Conservation (phyloP, 169 alveolate genomes). For the Prorocentrum cordatum region DNA sequence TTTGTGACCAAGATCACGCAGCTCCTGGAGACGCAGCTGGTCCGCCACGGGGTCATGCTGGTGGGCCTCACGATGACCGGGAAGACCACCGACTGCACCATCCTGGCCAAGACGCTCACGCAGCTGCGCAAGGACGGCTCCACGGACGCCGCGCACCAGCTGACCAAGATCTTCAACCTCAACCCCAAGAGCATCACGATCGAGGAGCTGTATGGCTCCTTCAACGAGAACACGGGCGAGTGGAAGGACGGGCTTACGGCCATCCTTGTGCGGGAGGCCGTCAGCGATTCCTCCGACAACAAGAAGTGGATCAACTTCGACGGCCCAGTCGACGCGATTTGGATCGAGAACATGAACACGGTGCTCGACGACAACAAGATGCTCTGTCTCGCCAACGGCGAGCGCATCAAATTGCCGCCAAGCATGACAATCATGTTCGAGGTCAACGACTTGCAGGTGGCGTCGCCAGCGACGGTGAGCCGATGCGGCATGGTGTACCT, state of each 20-base stretch:
- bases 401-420: constrained; percentile 89
- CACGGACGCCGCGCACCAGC: constrained; percentile 73
- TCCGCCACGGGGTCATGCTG: constrained; percentile 91
- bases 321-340: constrained; percentile 94
- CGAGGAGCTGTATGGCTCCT: constrained; percentile 90
- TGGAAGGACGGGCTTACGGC: constrained; percentile 93
- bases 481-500: constrained; percentile 91
- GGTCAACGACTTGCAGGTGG: constrained; percentile 88
- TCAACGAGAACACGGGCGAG: constrained; percentile 86
- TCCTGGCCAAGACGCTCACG: constrained; percentile 80
- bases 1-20: constrained; percentile 85
- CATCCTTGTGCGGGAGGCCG: constrained; percentile 84
- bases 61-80: constrained; percentile 94
- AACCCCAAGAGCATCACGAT: constrained; percentile 93
- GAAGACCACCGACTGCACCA: constrained; percentile 83
- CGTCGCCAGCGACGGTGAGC: constrained; percentile 91
- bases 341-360: constrained; percentile 94
- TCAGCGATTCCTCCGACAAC: constrained; percentile 73
- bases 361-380: constrained; percentile 93
- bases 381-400: constrained; percentile 79
- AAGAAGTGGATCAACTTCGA: constrained; percentile 86
- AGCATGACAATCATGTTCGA: constrained; percentile 91
- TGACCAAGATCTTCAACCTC: constrained; percentile 80
- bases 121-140: constrained; percentile 70
- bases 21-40: constrained; percentile 89